Evolutionary conservation across 495 filamentous ascomycete genomes (phyloP).

Genomic region (Xylaria acuta): DNA sequence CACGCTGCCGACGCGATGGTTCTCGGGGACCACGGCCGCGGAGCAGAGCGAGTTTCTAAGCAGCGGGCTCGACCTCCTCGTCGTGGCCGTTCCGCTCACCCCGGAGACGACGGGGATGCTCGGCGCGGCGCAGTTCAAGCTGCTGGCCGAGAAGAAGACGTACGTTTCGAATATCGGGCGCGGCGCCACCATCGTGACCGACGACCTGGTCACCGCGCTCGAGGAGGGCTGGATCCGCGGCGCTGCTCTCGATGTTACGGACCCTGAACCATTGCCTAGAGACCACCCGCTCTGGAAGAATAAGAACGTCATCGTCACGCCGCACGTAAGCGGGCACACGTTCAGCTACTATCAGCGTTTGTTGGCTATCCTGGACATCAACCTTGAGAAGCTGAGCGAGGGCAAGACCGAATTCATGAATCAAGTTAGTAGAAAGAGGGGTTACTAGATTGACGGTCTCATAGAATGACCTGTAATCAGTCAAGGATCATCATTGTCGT

Average conservation of each 20-base stretch:
- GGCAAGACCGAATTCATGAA: constrained; percentile 70
- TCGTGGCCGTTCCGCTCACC: constrained; percentile 78
- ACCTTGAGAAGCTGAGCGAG: constrained; percentile 63
- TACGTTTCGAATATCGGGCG: constrained; percentile 79
- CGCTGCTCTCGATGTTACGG: constrained; percentile 84
- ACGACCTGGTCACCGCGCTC: constrained; percentile 69
- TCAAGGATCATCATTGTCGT: neutral
- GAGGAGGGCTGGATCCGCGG: constrained; percentile 66
- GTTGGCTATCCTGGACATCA: constrained; percentile 65
- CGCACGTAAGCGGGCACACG: constrained; percentile 74
- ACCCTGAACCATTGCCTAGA: constrained; percentile 79
- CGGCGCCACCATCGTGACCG: constrained; percentile 73
- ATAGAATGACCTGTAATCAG: neutral
- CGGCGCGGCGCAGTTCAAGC: constrained; percentile 67
- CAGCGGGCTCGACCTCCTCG: constrained; percentile 74
- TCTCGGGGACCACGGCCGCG: constrained; percentile 65
- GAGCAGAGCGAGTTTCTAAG: constrained; percentile 69
- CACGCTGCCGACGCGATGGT: constrained; percentile 73
- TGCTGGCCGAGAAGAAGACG: constrained; percentile 62
- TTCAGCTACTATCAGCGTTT: constrained; percentile 64
- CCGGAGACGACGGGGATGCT: constrained; percentile 68
- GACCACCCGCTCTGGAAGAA: constrained; percentile 76
- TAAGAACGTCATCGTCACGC: constrained; percentile 77
- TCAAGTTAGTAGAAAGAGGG: constrained; percentile 65
- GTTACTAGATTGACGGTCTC: constrained; percentile 54